Conservation (phyloP, 1,284 basidiomycete genomes). For the Fomitiporia mediterranea region DNA sequence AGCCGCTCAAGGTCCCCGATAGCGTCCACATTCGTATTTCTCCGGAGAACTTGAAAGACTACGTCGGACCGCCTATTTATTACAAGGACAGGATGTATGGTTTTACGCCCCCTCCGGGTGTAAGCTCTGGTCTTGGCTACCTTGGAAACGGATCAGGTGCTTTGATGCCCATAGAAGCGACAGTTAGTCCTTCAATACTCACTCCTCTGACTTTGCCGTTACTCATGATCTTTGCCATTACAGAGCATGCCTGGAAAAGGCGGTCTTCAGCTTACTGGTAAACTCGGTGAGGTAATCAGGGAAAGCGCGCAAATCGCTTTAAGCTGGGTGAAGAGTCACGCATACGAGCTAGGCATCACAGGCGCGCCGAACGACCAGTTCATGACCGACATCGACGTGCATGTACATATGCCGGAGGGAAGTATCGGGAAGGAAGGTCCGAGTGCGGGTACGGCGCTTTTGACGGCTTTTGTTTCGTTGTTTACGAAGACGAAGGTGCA, state of each 20-base stretch:
- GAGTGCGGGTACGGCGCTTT: constrained; percentile 90
- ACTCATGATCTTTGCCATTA: constrained; percentile 9
- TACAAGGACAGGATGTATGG: constrained; percentile 94
- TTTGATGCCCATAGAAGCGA: constrained; percentile 96
- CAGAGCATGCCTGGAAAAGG: constrained; percentile 93
- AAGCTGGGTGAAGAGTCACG: constrained; percentile 91
- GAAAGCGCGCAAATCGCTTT: constrained; percentile 94
- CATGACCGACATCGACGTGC: constrained; percentile 80
- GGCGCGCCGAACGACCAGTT: constrained; percentile 67
- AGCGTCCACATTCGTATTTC: constrained; percentile 80
- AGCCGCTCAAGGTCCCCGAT: constrained; percentile 80
- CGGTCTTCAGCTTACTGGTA: constrained; percentile 86
- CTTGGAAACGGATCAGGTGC: constrained; percentile 94
- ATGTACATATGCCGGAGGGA: constrained; percentile 96
- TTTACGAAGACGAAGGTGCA: constrained; percentile 80
- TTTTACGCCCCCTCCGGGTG: constrained; percentile 80
- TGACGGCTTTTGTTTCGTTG: constrained; percentile 87
- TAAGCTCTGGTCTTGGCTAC: constrained; percentile 92
- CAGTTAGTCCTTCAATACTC: constrained; percentile 45
- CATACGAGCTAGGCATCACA: constrained; percentile 85
- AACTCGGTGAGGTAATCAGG: constrained; percentile 96
- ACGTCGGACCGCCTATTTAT: constrained; percentile 94
- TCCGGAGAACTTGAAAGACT: constrained; percentile 88
- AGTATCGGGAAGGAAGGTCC: constrained; percentile 98
- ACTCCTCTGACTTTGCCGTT: background rate